Evolutionary conservation across 2,329 filamentous ascomycete species (phyloP).

Genomic region (Scytalidium lignicola): DNA sequence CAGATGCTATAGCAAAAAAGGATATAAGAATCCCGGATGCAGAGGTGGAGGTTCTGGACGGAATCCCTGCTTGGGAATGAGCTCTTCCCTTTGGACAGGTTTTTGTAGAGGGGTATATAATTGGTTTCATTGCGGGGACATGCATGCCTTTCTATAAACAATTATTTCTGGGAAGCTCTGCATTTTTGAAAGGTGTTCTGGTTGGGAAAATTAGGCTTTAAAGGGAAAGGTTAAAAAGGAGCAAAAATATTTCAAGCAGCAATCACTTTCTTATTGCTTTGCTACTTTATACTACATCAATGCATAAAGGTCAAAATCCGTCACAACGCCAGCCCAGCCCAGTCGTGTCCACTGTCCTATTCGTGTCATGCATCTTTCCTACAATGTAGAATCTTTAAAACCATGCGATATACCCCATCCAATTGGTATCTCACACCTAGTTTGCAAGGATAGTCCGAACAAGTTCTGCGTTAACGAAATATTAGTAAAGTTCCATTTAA

Average conservation of each 20-base stretch:
- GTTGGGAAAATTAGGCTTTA: background rate
- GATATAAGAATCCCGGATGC: conserved; percentile 28
- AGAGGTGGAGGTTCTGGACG: conserved; percentile 22
- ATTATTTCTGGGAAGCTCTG: too few species aligned
- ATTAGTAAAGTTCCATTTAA: too few species aligned
- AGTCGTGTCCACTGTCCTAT: conserved; percentile 2
- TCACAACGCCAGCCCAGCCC: conserved; percentile 2
- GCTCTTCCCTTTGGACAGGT: background rate
- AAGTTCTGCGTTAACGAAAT: conserved; percentile 56
- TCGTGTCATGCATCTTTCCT: conserved; percentile 4
- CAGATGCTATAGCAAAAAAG: conserved; percentile 45
- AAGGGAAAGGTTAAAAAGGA: background rate
- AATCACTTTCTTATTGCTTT: background rate
- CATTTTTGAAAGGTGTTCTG: too few species aligned
- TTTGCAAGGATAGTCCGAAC: conserved; percentile 85
- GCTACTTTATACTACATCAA: background rate
- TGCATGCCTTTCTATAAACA: too few species aligned
- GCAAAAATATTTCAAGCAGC: background rate
- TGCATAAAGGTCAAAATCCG: conserved; percentile 3
- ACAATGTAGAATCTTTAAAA: conserved; percentile 2
- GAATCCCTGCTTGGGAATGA: conserved; percentile 29
- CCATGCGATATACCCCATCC: background rate
- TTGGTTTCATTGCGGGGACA: background rate
- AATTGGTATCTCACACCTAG: conserved; percentile 38
- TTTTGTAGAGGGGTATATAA: background rate